These are phyloP conservation scores for Starmerella bombicola DNA, from an alignment of 805 yeast species.

Conservation along the genomic window DNA sequence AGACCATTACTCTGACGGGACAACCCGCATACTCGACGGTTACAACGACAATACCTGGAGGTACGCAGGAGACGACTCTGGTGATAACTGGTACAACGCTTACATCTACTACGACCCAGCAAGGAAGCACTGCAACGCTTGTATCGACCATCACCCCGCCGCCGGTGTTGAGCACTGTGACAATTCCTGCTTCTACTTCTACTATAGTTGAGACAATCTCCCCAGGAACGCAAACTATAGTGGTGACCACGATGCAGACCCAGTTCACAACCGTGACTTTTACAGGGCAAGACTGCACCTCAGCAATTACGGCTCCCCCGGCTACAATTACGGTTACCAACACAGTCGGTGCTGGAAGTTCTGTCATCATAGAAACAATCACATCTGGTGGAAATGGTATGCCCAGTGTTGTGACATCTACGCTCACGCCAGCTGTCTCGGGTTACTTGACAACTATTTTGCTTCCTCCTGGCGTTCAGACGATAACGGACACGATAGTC, in stretches of 20 bases:
- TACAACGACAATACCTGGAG: constrained; percentile 7
- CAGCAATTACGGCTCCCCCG: constrained; percentile 6
- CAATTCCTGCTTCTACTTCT: constrained; percentile 4
- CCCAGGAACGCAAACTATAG: constrained; percentile 13
- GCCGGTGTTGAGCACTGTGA: background rate
- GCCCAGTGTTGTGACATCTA: background rate
- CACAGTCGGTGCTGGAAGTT: constrained; percentile 3
- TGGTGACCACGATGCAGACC: constrained; percentile 1
- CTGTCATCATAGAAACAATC: background rate
- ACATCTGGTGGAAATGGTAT: background rate
- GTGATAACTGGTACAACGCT: constrained; percentile 8
- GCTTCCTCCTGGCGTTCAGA: constrained; percentile 8
- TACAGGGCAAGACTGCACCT: background rate
- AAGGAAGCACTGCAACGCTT: constrained; percentile 3
- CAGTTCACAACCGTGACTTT: constrained; percentile 3
- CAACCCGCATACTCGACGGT: constrained; percentile 2
- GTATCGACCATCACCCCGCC: constrained; percentile 11
- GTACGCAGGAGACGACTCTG: background rate
- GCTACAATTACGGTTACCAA: constrained; percentile 7
- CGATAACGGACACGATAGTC: constrained; percentile 9
- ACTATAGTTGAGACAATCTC: constrained; percentile 8
- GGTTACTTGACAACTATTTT: constrained; percentile 2
- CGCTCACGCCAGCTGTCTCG: constrained; percentile 6
- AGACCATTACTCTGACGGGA: constrained; percentile 8
- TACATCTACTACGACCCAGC: constrained; percentile 7